These are phyloP conservation scores for Penstemon barbatus DNA, from an alignment of 257 asterid species.

Conservation along the genomic window DNA sequence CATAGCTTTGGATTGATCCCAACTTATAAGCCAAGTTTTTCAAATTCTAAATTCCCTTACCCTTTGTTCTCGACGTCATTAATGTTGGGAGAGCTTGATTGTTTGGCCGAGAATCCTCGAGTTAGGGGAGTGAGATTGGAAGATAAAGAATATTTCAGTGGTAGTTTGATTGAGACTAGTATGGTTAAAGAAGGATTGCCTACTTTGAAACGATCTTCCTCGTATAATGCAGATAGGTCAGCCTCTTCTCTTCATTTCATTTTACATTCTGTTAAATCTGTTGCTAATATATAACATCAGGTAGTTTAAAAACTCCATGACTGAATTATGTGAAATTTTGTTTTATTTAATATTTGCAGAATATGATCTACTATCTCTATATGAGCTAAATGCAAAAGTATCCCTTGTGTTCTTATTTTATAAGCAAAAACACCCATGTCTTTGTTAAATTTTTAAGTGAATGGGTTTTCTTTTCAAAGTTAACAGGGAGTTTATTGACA, in stretches of 20 bases:
- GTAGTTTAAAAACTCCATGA: background rate
- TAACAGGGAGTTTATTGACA: too few relatives aligned
- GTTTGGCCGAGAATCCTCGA: conserved; percentile 71
- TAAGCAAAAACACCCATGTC: too few relatives aligned
- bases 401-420: too few relatives aligned
- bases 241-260: conserved; percentile 14
- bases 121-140: conserved; percentile 58
- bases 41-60: conserved; percentile 72
- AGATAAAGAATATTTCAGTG: conserved; percentile 90
- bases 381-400: too few relatives aligned
- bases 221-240: conserved; percentile 83
- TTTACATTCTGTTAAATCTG: conserved; percentile 4
- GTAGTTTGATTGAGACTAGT: conserved; percentile 81
- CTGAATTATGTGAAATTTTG: background rate
- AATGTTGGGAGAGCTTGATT: conserved; percentile 77
- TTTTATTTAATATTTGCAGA: background rate
- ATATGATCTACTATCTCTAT: too few relatives aligned
- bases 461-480: too few relatives aligned
- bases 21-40: conserved; percentile 76
- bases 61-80: conserved; percentile 76
- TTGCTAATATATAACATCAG: conserved; percentile 4
- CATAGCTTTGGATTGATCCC: conserved; percentile 82
- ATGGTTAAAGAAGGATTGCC: conserved; percentile 64
- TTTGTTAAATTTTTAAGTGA: too few relatives aligned
- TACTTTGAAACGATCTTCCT: conserved; percentile 72